phyloP scores from a whole-genome alignment of 306 rosid genomes.

The Casuarina equisetifolia region DNA sequence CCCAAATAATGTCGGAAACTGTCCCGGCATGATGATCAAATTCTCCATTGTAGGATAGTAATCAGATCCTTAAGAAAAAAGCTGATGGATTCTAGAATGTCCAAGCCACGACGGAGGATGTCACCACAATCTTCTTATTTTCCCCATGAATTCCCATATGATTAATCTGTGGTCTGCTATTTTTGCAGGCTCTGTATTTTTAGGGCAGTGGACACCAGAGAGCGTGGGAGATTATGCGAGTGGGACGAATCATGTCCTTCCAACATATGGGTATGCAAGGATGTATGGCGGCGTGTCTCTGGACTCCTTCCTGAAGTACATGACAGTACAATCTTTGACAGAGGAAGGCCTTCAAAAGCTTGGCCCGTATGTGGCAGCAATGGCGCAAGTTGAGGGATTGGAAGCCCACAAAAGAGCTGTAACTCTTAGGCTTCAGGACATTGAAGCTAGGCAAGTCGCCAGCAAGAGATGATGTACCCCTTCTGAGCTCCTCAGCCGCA shows the following conservation, averaged over 20 bases:
- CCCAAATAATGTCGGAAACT: too few species aligned
- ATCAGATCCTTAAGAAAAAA: neutral
- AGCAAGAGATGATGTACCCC: slow-evolving; percentile 37
- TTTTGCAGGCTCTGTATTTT: slow-evolving; percentile 77
- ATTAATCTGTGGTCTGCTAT: slow-evolving; percentile 3
- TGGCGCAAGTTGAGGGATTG: slow-evolving; percentile 96
- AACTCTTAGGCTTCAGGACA: slow-evolving; percentile 85
- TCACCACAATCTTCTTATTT: neutral
- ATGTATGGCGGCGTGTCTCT: slow-evolving; percentile 96
- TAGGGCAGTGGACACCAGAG: slow-evolving; percentile 98
- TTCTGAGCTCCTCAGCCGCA: neutral
- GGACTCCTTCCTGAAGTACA: slow-evolving; percentile 91
- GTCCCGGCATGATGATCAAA: too few species aligned
- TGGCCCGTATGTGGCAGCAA: slow-evolving; percentile 83
- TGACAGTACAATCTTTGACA: slow-evolving; percentile 89
- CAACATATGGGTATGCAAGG: slow-evolving; percentile 94
- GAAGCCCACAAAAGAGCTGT: slow-evolving; percentile 96
- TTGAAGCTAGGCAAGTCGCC: slow-evolving; percentile 68
- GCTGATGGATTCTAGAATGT: neutral
- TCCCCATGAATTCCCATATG: neutral
- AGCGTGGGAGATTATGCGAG: slow-evolving; percentile 99
- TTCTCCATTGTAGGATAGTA: neutral
- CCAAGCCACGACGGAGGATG: neutral
- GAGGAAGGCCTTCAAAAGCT: slow-evolving; percentile 88
- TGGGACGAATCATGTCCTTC: slow-evolving; percentile 98